Percentiles rank a stretch among this genome's conserved stretches.
Evolutionary conservation across 2,329 filamentous ascomycete genomes (phyloP).

Genomic region (Phyllosticta citribraziliensis): DNA sequence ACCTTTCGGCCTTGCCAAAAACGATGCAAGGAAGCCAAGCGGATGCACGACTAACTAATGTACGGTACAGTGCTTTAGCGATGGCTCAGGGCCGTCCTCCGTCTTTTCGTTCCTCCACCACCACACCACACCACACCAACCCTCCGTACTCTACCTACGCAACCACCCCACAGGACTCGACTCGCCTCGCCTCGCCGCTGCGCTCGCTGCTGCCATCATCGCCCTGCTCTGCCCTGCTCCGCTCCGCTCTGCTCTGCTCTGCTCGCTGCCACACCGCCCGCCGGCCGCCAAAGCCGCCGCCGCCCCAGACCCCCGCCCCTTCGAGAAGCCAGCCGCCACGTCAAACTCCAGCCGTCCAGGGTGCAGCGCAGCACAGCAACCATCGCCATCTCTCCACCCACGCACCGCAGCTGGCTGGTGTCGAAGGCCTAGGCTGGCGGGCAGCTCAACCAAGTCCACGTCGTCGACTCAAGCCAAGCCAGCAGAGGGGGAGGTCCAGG

Average conservation of each 20-base stretch:
- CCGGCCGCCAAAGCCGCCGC: no score
- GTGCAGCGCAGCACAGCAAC: background rate
- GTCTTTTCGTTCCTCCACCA: background rate
- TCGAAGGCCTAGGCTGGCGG: background rate
- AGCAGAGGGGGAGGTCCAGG: no score
- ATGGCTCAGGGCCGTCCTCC: background rate
- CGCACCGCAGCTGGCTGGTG: no score
- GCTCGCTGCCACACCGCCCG: no score
- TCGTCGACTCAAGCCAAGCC: no score
- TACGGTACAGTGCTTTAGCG: background rate
- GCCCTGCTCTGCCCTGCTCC: background rate
- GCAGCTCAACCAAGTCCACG: background rate
- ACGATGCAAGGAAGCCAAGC: background rate
- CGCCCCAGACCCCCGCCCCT: background rate
- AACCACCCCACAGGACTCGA: no score
- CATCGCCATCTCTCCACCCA: no score
- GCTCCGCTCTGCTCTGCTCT: background rate
- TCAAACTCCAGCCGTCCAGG: background rate
- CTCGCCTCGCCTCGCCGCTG: no score
- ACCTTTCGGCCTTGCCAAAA: background rate
- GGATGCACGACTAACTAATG: background rate
- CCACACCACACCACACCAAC: no score
- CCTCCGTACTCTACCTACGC: no score
- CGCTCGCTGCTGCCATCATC: no score
- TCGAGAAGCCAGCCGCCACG: background rate